A percentile compares a stretch with the other conserved stretches of the same genome.
Conservation (phyloP, 2,329 filamentous ascomycete species). For the Penicillium sp. region DNA sequence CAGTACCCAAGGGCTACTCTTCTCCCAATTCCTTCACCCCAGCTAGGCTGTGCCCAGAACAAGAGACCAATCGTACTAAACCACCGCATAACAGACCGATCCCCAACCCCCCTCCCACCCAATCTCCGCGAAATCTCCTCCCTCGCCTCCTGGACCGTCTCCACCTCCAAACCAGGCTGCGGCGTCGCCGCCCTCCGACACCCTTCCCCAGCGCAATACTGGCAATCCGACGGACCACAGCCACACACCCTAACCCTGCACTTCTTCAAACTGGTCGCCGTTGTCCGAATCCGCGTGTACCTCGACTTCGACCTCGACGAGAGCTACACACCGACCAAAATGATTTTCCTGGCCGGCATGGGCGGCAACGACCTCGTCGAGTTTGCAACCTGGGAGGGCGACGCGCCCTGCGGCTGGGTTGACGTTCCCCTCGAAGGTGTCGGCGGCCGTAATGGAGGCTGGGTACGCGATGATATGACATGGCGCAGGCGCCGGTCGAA, state of each 20-base stretch:
- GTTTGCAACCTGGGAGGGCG: constrained; percentile 78
- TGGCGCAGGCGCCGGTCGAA: constrained; percentile 20
- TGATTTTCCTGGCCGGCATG: constrained; percentile 84
- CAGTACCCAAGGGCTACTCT: background rate
- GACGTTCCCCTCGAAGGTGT: constrained; percentile 73
- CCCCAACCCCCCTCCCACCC: constrained; percentile 40
- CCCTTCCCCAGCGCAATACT: constrained; percentile 60
- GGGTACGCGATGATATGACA: constrained; percentile 28
- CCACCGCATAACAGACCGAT: constrained; percentile 31
- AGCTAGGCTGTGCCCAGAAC: background rate
- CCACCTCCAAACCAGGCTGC: constrained; percentile 63
- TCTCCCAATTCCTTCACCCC: background rate
- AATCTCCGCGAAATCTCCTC: constrained; percentile 65
- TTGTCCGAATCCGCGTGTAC: constrained; percentile 56
- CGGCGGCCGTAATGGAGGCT: constrained; percentile 47
- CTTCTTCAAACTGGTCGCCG: constrained; percentile 58
- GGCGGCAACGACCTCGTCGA: constrained; percentile 89
- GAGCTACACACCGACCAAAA: constrained; percentile 93
- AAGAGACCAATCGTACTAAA: background rate
- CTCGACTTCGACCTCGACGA: constrained; percentile 93
- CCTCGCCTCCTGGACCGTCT: constrained; percentile 67
- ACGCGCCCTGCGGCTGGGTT: constrained; percentile 84
- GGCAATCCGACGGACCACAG: constrained; percentile 68
- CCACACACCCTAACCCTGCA: constrained; percentile 65
- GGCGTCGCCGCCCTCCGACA: constrained; percentile 61